Base-by-base conservation (phyloP, 2,329 filamentous ascomycete genomes). In the Aspergillus fischeri region DNA sequence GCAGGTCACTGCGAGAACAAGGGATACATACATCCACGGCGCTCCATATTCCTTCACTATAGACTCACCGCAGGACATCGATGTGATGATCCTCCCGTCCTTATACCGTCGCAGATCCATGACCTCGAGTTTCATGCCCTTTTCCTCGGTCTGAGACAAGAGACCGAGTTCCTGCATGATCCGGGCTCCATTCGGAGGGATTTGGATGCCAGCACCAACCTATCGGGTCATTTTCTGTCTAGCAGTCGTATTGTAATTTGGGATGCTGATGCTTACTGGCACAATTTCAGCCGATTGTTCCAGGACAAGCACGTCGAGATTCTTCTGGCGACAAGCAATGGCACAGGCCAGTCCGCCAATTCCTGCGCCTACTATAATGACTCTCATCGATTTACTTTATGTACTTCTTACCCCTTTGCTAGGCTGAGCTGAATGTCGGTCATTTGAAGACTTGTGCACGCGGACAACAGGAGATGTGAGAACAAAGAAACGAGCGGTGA, bases 131-230 rank as follows among this genome's bases (percentile, higher is more conserved):
- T 42, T 24, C 8, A 35, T 32, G 1, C 53, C 60, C 21, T 55
- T 48, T 20, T 64, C 49, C 3, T 62, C 47, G 6, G 67, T 27
- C 9, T 59, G 9, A 6, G 55, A 10, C 1, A 67, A 20, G 2
- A 68, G 44, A 9, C 59, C 63, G 1, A 68, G 53, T 3, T 62
- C 47, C 7, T 52, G 25, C 42, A 68, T 55, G 2, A 67, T 50
- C 9, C 64, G 57, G 42, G 57, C 54, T 4, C 62, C 67, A 58
- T 70, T 70, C 1, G 67, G 66, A 8, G 68, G 67, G 45, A 69
- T 65, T 47, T 70, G 68, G 42, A 69, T 70, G 5, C 68, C 68
- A 1, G 68, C 66, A 0, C 68, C 68, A 24, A 66, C 57, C 41
- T 67, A 49, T 8, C 51, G 10, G 4, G 11, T 14, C 21, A 25